Evolutionary conservation across 2,329 filamentous ascomycete species (phyloP).

Genomic region (Stagonosporopsis vannaccii): DNA sequence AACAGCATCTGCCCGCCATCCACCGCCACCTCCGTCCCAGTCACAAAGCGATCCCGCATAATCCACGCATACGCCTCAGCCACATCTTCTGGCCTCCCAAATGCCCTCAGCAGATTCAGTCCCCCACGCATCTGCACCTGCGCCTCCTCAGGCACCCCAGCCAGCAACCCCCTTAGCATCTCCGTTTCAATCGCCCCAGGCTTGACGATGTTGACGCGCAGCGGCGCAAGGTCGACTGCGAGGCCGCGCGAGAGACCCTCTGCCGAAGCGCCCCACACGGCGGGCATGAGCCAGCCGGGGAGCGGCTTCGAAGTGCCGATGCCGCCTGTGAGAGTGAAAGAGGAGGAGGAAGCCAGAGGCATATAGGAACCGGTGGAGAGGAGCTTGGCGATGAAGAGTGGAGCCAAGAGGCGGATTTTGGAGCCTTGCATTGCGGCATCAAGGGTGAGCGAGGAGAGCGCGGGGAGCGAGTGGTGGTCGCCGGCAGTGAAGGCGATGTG

Average conservation of each 20-base stretch:
- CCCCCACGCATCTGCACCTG: slow-evolving; percentile 22
- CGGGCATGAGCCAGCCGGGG: slow-evolving; percentile 41
- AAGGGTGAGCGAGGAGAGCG: slow-evolving; percentile 37
- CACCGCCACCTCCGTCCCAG: slow-evolving; percentile 42
- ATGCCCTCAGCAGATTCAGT: slow-evolving; percentile 28
- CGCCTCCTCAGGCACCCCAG: slow-evolving; percentile 15
- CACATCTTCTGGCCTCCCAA: slow-evolving; percentile 45
- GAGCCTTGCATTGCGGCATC: slow-evolving; percentile 28
- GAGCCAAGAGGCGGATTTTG: slow-evolving; percentile 45
- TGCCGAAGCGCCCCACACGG: slow-evolving; percentile 29
- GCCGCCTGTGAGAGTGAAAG: slow-evolving; percentile 52
- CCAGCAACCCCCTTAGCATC: slow-evolving; percentile 42
- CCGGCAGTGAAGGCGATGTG: slow-evolving; percentile 43
- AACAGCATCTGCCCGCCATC: slow-evolving; percentile 43
- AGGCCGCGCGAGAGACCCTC: slow-evolving; percentile 49
- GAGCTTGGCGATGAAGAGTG: slow-evolving; percentile 51
- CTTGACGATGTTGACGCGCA: slow-evolving; percentile 53
- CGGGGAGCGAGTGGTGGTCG: slow-evolving; percentile 20
- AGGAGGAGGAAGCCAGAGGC: slow-evolving; percentile 45
- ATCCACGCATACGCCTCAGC: slow-evolving; percentile 55
- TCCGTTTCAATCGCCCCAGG: slow-evolving; percentile 53
- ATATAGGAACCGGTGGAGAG: slow-evolving; percentile 27
- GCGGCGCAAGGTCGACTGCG: slow-evolving; percentile 52
- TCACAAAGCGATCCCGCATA: slow-evolving; percentile 54
- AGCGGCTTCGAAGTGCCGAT: slow-evolving; percentile 43